Evolutionary conservation across 2,329 filamentous ascomycete species (phyloP), one percentile per base, ranked within the genome.

Genomic region (Teratosphaeria zuluensis): DNA sequence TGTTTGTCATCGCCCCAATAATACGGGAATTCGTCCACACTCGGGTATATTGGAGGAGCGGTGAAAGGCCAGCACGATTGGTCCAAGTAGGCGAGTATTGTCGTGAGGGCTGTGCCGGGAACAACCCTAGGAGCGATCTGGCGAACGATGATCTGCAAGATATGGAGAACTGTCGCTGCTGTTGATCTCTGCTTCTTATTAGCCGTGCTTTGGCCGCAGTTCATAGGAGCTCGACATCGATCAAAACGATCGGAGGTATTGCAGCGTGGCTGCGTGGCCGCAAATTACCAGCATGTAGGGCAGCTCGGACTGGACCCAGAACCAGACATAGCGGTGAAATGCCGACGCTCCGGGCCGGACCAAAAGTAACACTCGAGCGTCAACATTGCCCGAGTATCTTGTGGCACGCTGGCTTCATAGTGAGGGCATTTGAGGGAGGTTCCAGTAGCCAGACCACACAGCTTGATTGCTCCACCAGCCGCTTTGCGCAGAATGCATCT

Each of bases 111-210:
- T 62, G 58, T 51, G 31, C 38, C 58, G 62, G 63, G 64, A 54
- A 62, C 54, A 55, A 62, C 56, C 61, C 59, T 61, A 54, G 52
- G 30, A 53, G 58, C 60, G 60, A 60, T 61, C 63, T 53, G 59
- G 62, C 61, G 63, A 66, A 67, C 63, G 56, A 55, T 62, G 66
- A 68, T 67, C 65, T 65, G 63, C 66, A 62, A 24, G 53, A 58
- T 21, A 28, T 14, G 16, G 48, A 33, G n/a, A 16, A 21, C 24
- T 48, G 48, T 30, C 16, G 42, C 12, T 5, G 12, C 12, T 42
- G 4, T 42, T 42, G 35, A 42, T 42, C 35, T 53, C 28, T n/a
- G 16, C 31, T 24, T 19, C 14, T n/a, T 19, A 16, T 31, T 31
- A 3, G 51, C 51, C 51, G 51, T 53, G 24, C 11, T 31, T 14